Conservation (phyloP, 805 yeast species). For the Kodamaea leandrae region DNA sequence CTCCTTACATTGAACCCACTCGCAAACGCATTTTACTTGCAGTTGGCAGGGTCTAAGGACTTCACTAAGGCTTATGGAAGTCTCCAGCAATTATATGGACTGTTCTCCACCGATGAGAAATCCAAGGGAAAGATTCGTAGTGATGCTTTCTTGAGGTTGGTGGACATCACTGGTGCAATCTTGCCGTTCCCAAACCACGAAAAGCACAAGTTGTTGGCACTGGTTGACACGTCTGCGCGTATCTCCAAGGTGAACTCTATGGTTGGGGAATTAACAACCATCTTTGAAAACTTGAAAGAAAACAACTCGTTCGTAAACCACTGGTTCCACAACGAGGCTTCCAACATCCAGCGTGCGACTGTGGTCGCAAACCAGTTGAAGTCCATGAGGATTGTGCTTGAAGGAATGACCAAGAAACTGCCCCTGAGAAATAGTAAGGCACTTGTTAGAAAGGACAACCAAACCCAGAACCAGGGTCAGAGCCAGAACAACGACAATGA, state of each 20-base stretch:
- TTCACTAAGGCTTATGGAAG: slow-evolving; percentile 45
- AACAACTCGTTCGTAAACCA: slow-evolving; percentile 38
- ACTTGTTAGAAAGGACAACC: slow-evolving; percentile 15
- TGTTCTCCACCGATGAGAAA: slow-evolving; percentile 16
- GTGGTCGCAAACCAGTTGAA: slow-evolving; percentile 56
- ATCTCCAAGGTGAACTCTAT: slow-evolving; percentile 28
- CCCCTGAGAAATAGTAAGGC: slow-evolving; percentile 26
- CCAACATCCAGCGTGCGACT: slow-evolving; percentile 50
- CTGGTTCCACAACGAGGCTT: slow-evolving; percentile 49
- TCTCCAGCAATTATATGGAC: slow-evolving; percentile 33
- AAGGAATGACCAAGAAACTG: slow-evolving; percentile 36
- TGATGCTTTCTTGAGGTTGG: slow-evolving; percentile 16
- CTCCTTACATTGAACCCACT: slow-evolving; percentile 57
- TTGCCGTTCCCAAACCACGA: slow-evolving; percentile 48
- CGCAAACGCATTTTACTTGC: slow-evolving; percentile 55
- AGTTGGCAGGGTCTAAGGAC: slow-evolving; percentile 48
- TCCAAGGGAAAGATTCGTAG: slow-evolving; percentile 10
- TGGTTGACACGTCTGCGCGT: slow-evolving; percentile 33
- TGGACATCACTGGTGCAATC: slow-evolving; percentile 50
- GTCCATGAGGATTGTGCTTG: slow-evolving; percentile 49
- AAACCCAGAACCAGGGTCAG: slow-evolving; percentile 10
- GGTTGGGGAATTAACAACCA: slow-evolving; percentile 31
- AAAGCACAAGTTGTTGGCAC: slow-evolving; percentile 39
- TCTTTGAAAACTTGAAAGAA: slow-evolving; percentile 35
- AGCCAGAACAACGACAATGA: slow-evolving; percentile 14